Conservation (phyloP, 192 early-diverging fungal species). For the Allomyces arbusculus region DNA sequence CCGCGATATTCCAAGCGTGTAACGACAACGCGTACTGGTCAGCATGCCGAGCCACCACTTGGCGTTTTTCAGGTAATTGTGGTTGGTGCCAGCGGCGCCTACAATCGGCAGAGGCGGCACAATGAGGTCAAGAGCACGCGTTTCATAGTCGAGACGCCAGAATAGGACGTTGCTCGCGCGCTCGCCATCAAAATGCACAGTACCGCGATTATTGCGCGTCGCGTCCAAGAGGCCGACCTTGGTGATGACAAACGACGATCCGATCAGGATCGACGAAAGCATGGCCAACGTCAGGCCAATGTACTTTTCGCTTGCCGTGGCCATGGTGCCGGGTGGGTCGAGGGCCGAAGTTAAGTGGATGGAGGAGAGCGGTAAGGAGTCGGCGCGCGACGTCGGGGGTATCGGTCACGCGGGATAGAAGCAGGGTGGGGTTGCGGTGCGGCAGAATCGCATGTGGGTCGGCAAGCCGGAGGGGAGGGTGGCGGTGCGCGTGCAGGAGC, state of each 20-base stretch:
- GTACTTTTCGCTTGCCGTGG: constrained; percentile 35
- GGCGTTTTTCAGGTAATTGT: constrained; percentile 63
- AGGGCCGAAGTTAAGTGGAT: too few relatives aligned
- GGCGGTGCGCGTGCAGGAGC: too few relatives aligned
- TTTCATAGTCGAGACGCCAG: too few relatives aligned
- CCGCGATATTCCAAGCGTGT: constrained; percentile 1
- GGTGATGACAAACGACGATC: constrained; percentile 77
- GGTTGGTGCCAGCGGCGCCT: constrained; percentile 45
- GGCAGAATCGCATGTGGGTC: too few relatives aligned
- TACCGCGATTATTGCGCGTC: constrained; percentile 25
- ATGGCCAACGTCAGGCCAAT: constrained; percentile 78
- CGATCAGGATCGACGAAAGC: constrained; percentile 71
- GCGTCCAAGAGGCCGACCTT: constrained; percentile 81
- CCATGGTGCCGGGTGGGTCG: too few relatives aligned
- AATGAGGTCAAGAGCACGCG: not conserved
- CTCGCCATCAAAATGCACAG: not conserved
- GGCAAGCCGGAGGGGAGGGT: too few relatives aligned
- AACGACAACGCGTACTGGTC: constrained; percentile 32
- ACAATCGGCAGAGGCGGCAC: not conserved
- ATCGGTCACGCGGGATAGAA: too few relatives aligned
- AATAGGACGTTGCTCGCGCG: too few relatives aligned
- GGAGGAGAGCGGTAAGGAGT: too few relatives aligned
- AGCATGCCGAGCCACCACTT: constrained; percentile 82
- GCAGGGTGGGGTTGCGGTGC: too few relatives aligned
- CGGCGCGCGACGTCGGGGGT: too few relatives aligned